Percentiles rank a stretch among this genome's conserved stretches.
Evolutionary conservation across 2,329 filamentous ascomycete genomes (phyloP).

Genomic region (Metarhizium anisopliae): DNA sequence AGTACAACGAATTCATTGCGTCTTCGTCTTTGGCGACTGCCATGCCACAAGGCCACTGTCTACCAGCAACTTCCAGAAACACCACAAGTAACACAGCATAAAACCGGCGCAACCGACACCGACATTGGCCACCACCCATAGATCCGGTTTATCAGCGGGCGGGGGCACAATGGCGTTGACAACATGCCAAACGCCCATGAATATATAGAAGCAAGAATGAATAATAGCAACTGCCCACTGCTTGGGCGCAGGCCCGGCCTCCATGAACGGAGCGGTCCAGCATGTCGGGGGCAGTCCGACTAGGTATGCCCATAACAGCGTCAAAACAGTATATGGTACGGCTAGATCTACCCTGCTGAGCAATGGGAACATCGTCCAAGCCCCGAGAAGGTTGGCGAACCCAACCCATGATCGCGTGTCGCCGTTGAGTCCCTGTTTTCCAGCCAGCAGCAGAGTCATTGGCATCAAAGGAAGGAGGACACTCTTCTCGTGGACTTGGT

Average conservation of each 20-base stretch:
- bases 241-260: constrained; percentile 23
- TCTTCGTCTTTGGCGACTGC: constrained; percentile 26
- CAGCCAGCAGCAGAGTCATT: constrained; percentile 80
- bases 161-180: constrained; percentile 59
- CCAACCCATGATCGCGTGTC: constrained; percentile 82
- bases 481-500: constrained; percentile 98
- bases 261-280: constrained; percentile 56
- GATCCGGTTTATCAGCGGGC: constrained; percentile 72
- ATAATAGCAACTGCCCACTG: constrained; percentile 55
- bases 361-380: constrained; percentile 91
- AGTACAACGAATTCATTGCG: constrained; percentile 14
- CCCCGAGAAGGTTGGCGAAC: constrained; percentile 84
- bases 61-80: constrained; percentile 57
- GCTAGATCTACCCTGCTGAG: constrained; percentile 75
- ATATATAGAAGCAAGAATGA: constrained; percentile 66
- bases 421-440: constrained; percentile 66
- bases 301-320: constrained; percentile 83
- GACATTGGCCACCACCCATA: constrained; percentile 91
- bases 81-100: constrained; percentile 84
- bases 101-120: constrained; percentile 81
- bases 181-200: constrained; percentile 76
- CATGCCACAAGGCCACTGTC: constrained; percentile 46
- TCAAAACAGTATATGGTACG: constrained; percentile 78
- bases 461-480: constrained; percentile 85
- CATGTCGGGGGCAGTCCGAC: constrained; percentile 77